phyloP scores from a whole-genome alignment of 768 basidiomycete genomes.

The Xerocomellus chrysenteron region DNA sequence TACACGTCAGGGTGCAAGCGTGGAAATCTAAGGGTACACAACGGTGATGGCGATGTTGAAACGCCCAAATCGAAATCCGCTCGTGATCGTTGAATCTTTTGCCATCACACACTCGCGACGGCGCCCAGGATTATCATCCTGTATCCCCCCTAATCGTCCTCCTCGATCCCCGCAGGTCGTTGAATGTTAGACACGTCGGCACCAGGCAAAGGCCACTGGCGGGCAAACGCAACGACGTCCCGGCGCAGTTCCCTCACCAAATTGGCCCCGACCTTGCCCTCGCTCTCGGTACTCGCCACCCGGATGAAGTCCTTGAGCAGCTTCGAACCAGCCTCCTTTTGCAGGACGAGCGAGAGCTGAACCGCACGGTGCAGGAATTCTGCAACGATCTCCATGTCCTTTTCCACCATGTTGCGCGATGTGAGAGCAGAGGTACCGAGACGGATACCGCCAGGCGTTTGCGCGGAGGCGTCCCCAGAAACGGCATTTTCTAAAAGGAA shows the following conservation, averaged over 20 bases:
- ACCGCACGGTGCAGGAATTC: conserved; percentile 92
- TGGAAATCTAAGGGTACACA: conserved; percentile 4
- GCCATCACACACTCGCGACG: background rate
- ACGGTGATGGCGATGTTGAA: conserved; percentile 29
- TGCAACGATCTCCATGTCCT: conserved; percentile 84
- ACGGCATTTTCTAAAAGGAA: conserved; percentile 81
- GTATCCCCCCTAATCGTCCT: conserved; percentile 38
- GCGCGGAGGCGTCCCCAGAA: conserved; percentile 93
- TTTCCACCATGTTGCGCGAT: conserved; percentile 89
- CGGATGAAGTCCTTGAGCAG: conserved; percentile 94
- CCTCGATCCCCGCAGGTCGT: conserved; percentile 64
- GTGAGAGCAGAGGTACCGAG: conserved; percentile 94
- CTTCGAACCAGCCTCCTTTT: conserved; percentile 94
- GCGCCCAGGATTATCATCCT: conserved; percentile 1
- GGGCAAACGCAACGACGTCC: conserved; percentile 83
- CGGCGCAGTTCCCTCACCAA: conserved; percentile 70
- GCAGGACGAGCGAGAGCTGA: conserved; percentile 83
- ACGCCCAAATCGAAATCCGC: conserved; percentile 27
- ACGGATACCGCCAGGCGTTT: conserved; percentile 95
- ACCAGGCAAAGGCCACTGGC: conserved; percentile 91
- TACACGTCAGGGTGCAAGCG: background rate
- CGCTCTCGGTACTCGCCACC: conserved; percentile 65
- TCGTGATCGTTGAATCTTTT: conserved; percentile 60
- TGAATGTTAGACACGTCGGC: conserved; percentile 49
- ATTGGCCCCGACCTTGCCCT: conserved; percentile 68